Percentiles rank a stretch among this genome's conserved stretches.
Conservation (phyloP, 495 filamentous ascomycete species). For the Xylona heveae region DNA sequence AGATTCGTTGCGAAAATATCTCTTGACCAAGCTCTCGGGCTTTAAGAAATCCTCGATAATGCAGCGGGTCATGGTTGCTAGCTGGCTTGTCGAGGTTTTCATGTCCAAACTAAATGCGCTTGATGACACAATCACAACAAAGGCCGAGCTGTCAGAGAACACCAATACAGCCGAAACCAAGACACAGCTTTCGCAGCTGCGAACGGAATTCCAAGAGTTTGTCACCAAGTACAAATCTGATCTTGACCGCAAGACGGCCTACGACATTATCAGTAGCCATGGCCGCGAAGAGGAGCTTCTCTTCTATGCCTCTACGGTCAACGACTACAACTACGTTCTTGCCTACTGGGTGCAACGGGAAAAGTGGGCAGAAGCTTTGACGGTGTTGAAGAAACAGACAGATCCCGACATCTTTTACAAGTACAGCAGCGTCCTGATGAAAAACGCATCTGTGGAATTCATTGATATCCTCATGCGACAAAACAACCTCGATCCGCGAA, state of each 20-base stretch:
- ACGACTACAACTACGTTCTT: constrained; percentile 86
- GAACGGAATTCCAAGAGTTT: constrained; percentile 73
- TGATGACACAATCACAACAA: constrained; percentile 82
- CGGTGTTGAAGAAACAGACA: constrained; percentile 75
- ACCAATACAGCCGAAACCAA: constrained; percentile 45
- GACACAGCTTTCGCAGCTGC: constrained; percentile 44
- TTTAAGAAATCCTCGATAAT: constrained; percentile 70
- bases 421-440: constrained; percentile 91
- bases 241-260: constrained; percentile 75
- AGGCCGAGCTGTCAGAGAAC: constrained; percentile 59
- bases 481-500: constrained; percentile 63
- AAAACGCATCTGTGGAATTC: constrained; percentile 57
- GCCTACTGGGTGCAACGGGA: constrained; percentile 96
- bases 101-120: constrained; percentile 93
- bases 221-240: constrained; percentile 62
- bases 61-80: constrained; percentile 88
- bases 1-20: constrained; percentile 80
- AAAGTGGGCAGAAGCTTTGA: constrained; percentile 74
- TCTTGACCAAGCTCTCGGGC: constrained; percentile 59
- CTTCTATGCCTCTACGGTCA: constrained; percentile 65
- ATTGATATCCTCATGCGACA: constrained; percentile 92
- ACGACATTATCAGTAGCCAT: constrained; percentile 90
- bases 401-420: constrained; percentile 87
- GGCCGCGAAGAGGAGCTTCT: constrained; percentile 83
- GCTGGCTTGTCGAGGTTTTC: constrained; percentile 87